Evolutionary conservation across 495 filamentous ascomycete genomes (phyloP), one percentile per base, ranked within the genome.

Genomic region (Penicillium paxilli): DNA sequence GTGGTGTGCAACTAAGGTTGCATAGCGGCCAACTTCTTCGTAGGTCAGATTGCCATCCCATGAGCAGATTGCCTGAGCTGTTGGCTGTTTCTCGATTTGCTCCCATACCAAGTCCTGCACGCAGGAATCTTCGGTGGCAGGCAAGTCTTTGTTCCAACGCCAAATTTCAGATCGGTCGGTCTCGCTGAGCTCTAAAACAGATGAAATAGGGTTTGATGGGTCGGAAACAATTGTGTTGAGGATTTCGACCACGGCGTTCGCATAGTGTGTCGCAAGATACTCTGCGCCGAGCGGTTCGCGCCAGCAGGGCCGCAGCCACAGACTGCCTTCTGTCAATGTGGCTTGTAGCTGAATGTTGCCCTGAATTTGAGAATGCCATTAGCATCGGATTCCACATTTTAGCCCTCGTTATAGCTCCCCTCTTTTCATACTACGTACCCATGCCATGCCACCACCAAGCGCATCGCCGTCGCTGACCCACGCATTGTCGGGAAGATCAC

Each of bases 21-120:
- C 71, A 47, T 69, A 67, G 5, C 52, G 40, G 19, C 79, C 70
- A 5, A 82, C 52, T 49, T 81, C 56, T 11, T 44, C 41, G 51
- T 80, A 80, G 6, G 77, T 79, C 22, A 81, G 57, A 11, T 58
- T 55, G 22, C 74, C 75, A 55, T 83, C 80, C 73, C 76, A 80
- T 1, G 77, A 75, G 16, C 51, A 56, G 22, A 82, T 70, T 0
- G 72, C 78, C 5, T 57, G 52, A 23, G 72, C 66, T 3, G 73
- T 52, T 3, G 77, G 73, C 5, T 57, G 48, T 25, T 58, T 47
- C 2, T 50, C 52, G 8, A 70, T 67, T 30, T 73, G 71, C 32
- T 75, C 58, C 1, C 58, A 47, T 28, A 85, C 64, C 22, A 81
- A 51, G 0, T 78, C 71, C 53, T 83, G 76, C 48, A 81, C 69